These are phyloP conservation scores for Boletellus emodensis DNA, from an alignment of 768 basidiomycete species.

Conservation along the genomic window DNA sequence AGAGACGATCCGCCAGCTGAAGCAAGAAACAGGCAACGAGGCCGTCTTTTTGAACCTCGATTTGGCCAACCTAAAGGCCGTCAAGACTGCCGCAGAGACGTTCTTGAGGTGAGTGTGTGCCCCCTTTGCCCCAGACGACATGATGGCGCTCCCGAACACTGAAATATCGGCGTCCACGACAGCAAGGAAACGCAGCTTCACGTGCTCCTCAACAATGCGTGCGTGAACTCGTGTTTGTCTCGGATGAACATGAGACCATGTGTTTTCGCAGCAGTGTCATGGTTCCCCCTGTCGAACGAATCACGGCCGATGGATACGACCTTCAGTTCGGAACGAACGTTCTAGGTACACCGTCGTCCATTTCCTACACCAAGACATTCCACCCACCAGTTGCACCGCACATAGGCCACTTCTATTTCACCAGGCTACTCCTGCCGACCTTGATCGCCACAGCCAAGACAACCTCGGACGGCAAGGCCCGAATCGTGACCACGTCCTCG, in stretches of 20 bases:
- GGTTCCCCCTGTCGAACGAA: slow-evolving; percentile 34
- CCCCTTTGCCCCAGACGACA: background rate
- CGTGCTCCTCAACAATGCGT: slow-evolving; percentile 51
- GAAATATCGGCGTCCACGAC: background rate
- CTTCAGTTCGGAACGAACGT: slow-evolving; percentile 58
- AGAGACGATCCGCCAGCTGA: slow-evolving; percentile 30
- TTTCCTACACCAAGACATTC: background rate
- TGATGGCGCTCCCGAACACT: no score
- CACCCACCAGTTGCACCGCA: background rate
- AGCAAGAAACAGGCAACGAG: slow-evolving; percentile 30
- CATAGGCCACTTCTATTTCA: slow-evolving; percentile 59
- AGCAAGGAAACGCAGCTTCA: slow-evolving; percentile 46
- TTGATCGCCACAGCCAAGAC: slow-evolving; percentile 38
- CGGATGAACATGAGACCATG: background rate
- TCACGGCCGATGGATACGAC: slow-evolving; percentile 50
- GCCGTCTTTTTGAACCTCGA: slow-evolving; percentile 36
- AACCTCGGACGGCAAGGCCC: slow-evolving; percentile 39
- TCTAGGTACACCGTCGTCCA: slow-evolving; percentile 28
- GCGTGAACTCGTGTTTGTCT: slow-evolving; percentile 7
- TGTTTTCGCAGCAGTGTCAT: slow-evolving; percentile 43
- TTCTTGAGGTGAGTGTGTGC: slow-evolving; percentile 21
- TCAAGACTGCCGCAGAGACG: slow-evolving; percentile 34
- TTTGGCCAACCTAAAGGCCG: slow-evolving; percentile 31
- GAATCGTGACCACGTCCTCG: slow-evolving; percentile 48
- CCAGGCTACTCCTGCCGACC: slow-evolving; percentile 47